Conservation (phyloP, 164 flowering plant species). For the Nymphaea colorata region DNA sequence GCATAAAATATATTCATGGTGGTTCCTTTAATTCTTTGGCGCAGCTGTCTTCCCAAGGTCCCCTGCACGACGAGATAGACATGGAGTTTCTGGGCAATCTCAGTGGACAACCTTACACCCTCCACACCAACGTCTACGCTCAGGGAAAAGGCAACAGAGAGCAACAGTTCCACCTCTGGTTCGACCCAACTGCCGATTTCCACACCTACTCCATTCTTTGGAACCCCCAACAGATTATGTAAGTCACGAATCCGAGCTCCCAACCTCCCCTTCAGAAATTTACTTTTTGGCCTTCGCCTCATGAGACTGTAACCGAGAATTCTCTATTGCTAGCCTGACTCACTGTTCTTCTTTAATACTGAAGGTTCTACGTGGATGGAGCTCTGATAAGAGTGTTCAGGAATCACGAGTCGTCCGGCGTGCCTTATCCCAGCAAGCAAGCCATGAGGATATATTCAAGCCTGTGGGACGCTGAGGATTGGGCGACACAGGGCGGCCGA, state of each 20-base stretch:
- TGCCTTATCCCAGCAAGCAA: conserved; percentile 13
- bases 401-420: conserved; percentile 10
- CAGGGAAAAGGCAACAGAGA: conserved; percentile 25
- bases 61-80: conserved; percentile 23
- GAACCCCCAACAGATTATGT: conserved; percentile 16
- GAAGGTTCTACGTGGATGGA: conserved; percentile 13
- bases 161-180: conserved; percentile 26
- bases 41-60: conserved; percentile 12
- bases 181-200: conserved; percentile 22
- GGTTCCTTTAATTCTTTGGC: too few species aligned
- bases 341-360: too few species aligned
- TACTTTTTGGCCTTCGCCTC: not conserved
- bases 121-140: conserved; percentile 21
- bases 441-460: conserved; percentile 18
- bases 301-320: not conserved
- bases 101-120: conserved; percentile 8
- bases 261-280: not conserved
- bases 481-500: conserved; percentile 18
- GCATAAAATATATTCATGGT: too few species aligned
- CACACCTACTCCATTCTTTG: conserved; percentile 25
- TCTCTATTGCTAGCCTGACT: too few species aligned
- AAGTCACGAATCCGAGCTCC: not conserved
- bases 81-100: conserved; percentile 27
- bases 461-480: conserved; percentile 18
- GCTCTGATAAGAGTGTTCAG: conserved; percentile 15